A percentile compares a stretch with the other conserved stretches of the same genome.
Evolutionary conservation across 208 protist genomes (phyloP).

Genomic region (Wallacemonas sp.): DNA sequence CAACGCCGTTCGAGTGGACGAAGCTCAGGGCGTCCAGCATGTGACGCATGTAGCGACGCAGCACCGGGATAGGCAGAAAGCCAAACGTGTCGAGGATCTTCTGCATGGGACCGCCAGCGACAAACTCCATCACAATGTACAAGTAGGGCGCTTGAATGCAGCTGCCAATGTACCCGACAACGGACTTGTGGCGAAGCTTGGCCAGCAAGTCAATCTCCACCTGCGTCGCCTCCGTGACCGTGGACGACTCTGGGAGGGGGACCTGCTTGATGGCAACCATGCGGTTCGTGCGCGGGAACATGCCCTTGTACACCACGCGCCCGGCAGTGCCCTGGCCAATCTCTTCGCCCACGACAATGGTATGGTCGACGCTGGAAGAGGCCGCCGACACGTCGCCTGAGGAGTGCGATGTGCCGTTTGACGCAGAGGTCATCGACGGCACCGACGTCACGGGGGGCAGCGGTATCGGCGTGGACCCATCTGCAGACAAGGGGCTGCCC

Average conservation of each 20-base stretch:
- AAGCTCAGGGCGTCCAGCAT: conserved; percentile 68
- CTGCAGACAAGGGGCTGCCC: too few relatives aligned
- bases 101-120: conserved; percentile 62
- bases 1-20: conserved; percentile 59
- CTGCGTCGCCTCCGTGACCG: conserved; percentile 31
- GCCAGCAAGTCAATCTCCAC: conserved; percentile 61
- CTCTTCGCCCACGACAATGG: conserved; percentile 7
- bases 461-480: not conserved
- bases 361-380: not conserved
- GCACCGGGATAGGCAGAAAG: conserved; percentile 37
- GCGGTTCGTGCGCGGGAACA: conserved; percentile 18
- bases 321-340: conserved; percentile 22
- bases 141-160: conserved; percentile 41
- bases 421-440: not conserved
- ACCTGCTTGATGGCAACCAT: conserved; percentile 68
- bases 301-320: conserved; percentile 24
- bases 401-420: not conserved
- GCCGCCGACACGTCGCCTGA: not conserved
- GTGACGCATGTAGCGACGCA: conserved; percentile 51
- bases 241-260: conserved; percentile 21
- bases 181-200: conserved; percentile 56
- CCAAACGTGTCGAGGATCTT: conserved; percentile 50
- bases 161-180: conserved; percentile 62
- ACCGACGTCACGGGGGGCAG: not conserved
- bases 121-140: conserved; percentile 71